Evolutionary conservation across 345 rosid species (phyloP).

Genomic region (Gossypium mustelinum): DNA sequence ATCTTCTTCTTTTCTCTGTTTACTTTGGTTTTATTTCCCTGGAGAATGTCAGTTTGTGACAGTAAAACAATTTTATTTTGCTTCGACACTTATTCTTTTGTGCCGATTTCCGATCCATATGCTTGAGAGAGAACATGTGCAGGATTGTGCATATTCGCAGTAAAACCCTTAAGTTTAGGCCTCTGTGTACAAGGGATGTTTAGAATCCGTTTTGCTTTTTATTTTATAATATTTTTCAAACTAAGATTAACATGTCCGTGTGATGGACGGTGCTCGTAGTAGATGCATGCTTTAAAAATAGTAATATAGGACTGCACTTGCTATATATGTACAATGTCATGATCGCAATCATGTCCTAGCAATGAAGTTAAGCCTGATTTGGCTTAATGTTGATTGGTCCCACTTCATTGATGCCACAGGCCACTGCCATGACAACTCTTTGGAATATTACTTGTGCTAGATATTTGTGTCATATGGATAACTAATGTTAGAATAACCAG

Average conservation of each 20-base stretch:
- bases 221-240: background rate
- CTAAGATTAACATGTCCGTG: background rate
- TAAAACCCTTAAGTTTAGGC: background rate
- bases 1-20: background rate
- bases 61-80: constrained; percentile 11
- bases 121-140: constrained; percentile 13
- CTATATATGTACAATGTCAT: constrained; percentile 6
- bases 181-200: too few species aligned
- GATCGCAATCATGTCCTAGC: constrained; percentile 14
- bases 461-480: background rate
- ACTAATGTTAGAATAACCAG: background rate
- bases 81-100: background rate
- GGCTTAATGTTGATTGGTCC: constrained; percentile 18
- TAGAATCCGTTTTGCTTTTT: too few species aligned
- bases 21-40: background rate
- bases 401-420: constrained; percentile 14
- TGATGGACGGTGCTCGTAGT: constrained; percentile 6
- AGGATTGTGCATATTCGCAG: constrained; percentile 1
- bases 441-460: background rate
- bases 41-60: constrained; percentile 16
- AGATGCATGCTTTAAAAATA: constrained; percentile 18
- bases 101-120: background rate
- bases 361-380: constrained; percentile 10
- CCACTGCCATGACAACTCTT: background rate
- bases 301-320: constrained; percentile 8